phyloP scores from a whole-genome alignment of 176 grass and related monocot species.

The Saccharum spontaneum region DNA sequence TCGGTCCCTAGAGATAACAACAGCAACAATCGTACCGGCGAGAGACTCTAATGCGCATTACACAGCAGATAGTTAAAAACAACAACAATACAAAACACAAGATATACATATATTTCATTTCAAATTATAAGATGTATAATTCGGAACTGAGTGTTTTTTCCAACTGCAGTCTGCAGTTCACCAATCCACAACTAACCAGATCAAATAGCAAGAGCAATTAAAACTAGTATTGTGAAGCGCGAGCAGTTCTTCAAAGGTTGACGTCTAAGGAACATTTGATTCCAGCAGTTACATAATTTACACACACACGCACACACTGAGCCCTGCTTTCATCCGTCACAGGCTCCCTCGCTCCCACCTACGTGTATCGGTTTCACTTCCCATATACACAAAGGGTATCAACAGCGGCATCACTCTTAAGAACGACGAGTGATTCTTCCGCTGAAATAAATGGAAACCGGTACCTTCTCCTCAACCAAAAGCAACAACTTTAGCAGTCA shows the following conservation, averaged over 20 bases:
- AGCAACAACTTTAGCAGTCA: constrained; percentile 39
- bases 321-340: constrained; percentile 14
- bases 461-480: constrained; percentile 37
- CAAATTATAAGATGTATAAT: neutral
- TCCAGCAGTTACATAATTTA: constrained; percentile 42
- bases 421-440: constrained; percentile 30
- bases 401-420: constrained; percentile 25
- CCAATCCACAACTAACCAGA: neutral
- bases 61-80: neutral
- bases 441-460: constrained; percentile 34
- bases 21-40: neutral
- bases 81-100: neutral
- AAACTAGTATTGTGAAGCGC: neutral
- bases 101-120: neutral
- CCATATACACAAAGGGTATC: constrained; percentile 38
- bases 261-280: constrained; percentile 1
- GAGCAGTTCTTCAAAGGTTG: neutral
- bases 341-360: constrained; percentile 34
- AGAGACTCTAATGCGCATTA: too few relatives aligned
- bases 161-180: neutral
- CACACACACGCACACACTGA: constrained; percentile 31
- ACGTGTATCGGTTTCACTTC: constrained; percentile 20
- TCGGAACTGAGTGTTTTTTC: neutral
- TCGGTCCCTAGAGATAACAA: neutral
- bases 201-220: neutral